Base-by-base conservation (phyloP, 305 asterid species). In the Solanum hybrid region DNA sequence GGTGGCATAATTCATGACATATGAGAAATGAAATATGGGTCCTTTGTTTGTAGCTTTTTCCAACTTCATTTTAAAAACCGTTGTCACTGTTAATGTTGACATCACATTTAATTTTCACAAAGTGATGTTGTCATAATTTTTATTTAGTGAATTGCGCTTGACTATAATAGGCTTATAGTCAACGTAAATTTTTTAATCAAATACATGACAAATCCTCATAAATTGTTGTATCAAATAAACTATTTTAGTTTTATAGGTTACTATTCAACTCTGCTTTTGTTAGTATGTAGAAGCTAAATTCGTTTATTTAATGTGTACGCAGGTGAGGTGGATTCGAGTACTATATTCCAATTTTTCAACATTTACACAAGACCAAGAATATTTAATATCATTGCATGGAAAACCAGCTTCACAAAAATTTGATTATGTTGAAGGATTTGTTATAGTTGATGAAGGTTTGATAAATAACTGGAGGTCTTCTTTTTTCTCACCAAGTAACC, bases 301-400 rank as follows among this genome's bases (percentile, higher is more conserved):
- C 60, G 3, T 34, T 31, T 73, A 88, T 34, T 24, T 72, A 72
- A 75, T 36, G 1, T 7, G 45, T 7, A 13, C n/a, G 34, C 93
- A 96, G 98, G 98, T 94, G 93, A 93, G 95, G 90, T 96, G 98
- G 98, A 95, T 96, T 15, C 89, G 98, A 72, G 96, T 96, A 14
- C 40, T 96, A 85, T 96, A 96, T 89, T 94, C 98, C 2, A 92
- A 92, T 90, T 95, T 96, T 88, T 37, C 95, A 29, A 88, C 94
- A 1, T 96, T 96, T 72, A 93, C 98, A 42, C 88, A 91, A 79
- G 98, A 96, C 94, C 98, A 96, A 89, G 98, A 96, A 29, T 93
- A 93, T 91, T 94, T 95, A 38, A 94, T 94, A 56, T 95, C 98
- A 2, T 71, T 93, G 90, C 94, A 93, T 40, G 95, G 91, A 35